These are phyloP conservation scores for Lepidium africanum DNA, from an alignment of 345 rosid species.

Conservation along the genomic window DNA sequence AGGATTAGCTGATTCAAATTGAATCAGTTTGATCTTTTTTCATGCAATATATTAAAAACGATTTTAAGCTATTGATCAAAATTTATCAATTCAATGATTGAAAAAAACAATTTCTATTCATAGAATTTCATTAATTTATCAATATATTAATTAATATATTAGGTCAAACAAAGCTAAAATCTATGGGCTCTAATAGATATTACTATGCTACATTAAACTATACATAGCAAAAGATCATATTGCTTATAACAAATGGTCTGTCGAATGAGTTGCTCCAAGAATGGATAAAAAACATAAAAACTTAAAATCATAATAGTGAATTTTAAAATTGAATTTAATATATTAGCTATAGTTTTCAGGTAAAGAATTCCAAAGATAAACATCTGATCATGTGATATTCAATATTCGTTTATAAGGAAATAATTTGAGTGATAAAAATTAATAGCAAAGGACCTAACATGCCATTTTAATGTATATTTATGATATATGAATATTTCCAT, in stretches of 20 bases:
- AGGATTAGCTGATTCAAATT: too few species aligned
- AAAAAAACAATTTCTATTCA: too few species aligned
- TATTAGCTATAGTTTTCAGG: not conserved
- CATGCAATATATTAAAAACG: too few species aligned
- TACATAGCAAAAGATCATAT: not conserved
- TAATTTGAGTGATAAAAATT: not conserved
- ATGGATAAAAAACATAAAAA: not conserved
- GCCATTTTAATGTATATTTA: not conserved
- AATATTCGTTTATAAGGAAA: constrained; percentile 7
- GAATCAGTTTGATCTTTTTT: too few species aligned
- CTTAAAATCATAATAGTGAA: not conserved
- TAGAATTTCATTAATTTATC: too few species aligned
- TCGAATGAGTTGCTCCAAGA: not conserved
- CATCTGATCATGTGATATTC: constrained; percentile 19
- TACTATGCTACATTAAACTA: not conserved
- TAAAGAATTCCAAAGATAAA: not conserved
- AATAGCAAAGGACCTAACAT: constrained; percentile 9
- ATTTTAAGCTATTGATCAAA: too few species aligned
- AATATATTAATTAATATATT: too few species aligned
- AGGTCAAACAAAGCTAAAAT: not conserved
- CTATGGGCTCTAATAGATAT: not conserved
- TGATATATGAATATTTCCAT: not conserved
- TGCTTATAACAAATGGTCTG: not conserved
- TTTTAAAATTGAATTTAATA: not conserved
- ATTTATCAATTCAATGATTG: too few species aligned